Conservation (phyloP, 306 rosid species). For the Acacia melanoxylon region DNA sequence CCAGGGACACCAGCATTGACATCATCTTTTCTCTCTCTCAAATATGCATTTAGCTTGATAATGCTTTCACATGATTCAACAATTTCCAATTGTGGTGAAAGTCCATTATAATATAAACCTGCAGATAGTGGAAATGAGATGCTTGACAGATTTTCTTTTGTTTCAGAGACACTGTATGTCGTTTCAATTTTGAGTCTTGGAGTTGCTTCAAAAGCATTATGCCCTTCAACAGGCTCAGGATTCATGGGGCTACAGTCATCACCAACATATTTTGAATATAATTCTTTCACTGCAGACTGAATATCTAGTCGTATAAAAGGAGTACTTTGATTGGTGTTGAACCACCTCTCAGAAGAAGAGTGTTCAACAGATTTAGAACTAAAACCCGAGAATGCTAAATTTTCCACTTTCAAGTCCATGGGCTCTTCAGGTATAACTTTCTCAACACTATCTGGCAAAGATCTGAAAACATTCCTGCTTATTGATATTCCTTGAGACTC, state of each 20-base stretch:
- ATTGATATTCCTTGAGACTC: constrained; percentile 17
- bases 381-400: constrained; percentile 32
- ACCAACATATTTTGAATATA: constrained; percentile 29
- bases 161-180: constrained; percentile 45
- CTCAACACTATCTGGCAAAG: constrained; percentile 40
- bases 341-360: constrained; percentile 44
- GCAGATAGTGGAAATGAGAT: constrained; percentile 73
- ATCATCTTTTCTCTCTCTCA: constrained; percentile 68
- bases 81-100: constrained; percentile 65
- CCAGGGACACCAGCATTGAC: constrained; percentile 76
- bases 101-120: constrained; percentile 63
- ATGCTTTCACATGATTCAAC: constrained; percentile 67
- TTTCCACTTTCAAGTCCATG: constrained; percentile 33
- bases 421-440: constrained; percentile 28
- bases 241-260: constrained; percentile 14
- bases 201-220: constrained; percentile 19
- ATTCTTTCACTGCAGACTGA: constrained; percentile 32
- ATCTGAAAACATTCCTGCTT: constrained; percentile 26
- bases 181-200: constrained; percentile 36
- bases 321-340: constrained; percentile 32
- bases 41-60: constrained; percentile 55
- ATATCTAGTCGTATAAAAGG: constrained; percentile 42
- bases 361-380: constrained; percentile 37
- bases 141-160: constrained; percentile 47
- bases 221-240: constrained; percentile 37